Evolutionary conservation across 768 basidiomycete species (phyloP), one percentile per base, ranked within the genome.

Genomic region (Leccinum aurantiacum): DNA sequence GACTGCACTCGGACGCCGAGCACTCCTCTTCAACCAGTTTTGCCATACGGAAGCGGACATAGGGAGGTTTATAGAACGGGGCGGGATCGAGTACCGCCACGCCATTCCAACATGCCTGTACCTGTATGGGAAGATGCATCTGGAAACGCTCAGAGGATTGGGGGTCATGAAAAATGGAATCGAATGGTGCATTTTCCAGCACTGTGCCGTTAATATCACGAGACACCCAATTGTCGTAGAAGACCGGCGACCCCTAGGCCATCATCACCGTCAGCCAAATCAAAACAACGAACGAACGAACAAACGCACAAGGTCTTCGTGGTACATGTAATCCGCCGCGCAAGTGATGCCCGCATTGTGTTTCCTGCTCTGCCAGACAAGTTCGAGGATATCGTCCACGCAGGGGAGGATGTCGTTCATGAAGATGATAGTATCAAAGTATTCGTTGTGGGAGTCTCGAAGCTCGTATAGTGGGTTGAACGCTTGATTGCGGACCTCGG

Each of bases 391-490:
- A 76, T 99, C 97, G 74, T 99, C 97, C 38, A 97, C 87, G 75
- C 97, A 99, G 22, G 97, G 97, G 10, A 99, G 80, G 75, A 99
- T 89, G 75, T 99, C 97, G 83, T 99, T 99, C 95, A 98, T 98
- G 82, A 99, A 99, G 61, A 98, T 80, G 78, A 99, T 91, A 38
- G 89, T 86, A 77, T 99, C 96, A 65, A 98, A 99, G 67, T 92
- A 89, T 76, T 98, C 96, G 71, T 90, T 90, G 71, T 95, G 88
- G 25, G 88, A 78, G 71, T 97, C 95, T 44, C 97, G 83, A 38
- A 97, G 83, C 69, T 98, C 97, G 76, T 96, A 91, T 24, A 98
- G 79, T 1, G 97, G 97, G 2, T 91, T 94, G 73, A 99, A 91
- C 14, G 97, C 97, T 27, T 93, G 89, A 74, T 99, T 98, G 61